Evolutionary conservation across 2,329 filamentous ascomycete genomes (phyloP), one percentile per base, ranked within the genome.

Genomic region (Fusarium bulbicola): DNA sequence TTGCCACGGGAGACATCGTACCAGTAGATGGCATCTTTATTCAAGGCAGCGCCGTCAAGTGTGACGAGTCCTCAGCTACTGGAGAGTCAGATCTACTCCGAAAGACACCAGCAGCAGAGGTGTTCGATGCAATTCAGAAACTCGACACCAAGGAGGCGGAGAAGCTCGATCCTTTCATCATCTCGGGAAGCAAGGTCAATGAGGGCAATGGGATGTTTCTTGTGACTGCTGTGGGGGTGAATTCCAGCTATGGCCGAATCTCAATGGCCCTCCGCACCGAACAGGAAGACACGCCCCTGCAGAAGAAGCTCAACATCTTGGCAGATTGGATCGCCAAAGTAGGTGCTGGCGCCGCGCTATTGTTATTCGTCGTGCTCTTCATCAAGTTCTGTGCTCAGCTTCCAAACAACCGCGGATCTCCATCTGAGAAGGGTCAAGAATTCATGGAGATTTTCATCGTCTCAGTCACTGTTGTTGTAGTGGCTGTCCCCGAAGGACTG

Each of bases 311-410:
- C 7, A 85, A 81, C 32, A n/a, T 76, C 39, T 68, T 72, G 30
- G 71, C 76, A 30, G 73, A 78, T 50, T 77, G 73, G 76, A 83
- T 83, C 56, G 82, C 82, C n/a, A 82, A 81, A 68, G 68, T 81
- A 32, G 88, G 88, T 34, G 90, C 92, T 75, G 89, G 89, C 62
- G 91, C 93, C 37, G 93, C 93, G 49, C 81, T 93, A 20, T 82
- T 95, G 13, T 85, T 95, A 26, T 95, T 96, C 79, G 83, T 94
- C 59, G 92, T 94, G 30, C 85, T 95, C 18, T 90, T 95, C 76
- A 93, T 95, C 84, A 91, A 93, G 77, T 95, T 95, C 79, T 84
- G 93, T 30, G 91, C 88, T 39, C 81, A 86, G 21, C 85, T 95
- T 13, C 87, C 87, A 10, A 77, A 83, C 40, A 90, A 88, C 76